phyloP scores from a whole-genome alignment of 2,329 filamentous ascomycete genomes.

The Aspergillus flavus region DNA sequence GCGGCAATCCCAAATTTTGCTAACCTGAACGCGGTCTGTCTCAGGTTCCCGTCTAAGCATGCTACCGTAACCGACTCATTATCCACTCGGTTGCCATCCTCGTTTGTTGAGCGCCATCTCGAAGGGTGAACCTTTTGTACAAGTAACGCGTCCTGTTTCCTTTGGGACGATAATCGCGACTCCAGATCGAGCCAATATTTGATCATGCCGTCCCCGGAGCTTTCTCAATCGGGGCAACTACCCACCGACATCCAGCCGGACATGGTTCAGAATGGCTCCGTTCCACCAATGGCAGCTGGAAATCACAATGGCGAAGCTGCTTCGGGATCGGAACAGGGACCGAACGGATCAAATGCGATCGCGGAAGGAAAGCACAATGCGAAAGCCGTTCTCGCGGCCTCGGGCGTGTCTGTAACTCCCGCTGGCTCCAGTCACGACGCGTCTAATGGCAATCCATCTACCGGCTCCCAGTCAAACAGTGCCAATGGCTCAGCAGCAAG shows the following conservation, averaged over 20 bases:
- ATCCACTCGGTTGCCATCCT: constrained; percentile 19
- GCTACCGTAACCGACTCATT: constrained; percentile 28
- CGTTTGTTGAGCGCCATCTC: constrained; percentile 28
- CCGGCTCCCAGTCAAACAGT: constrained; percentile 35
- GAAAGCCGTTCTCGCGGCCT: constrained; percentile 60
- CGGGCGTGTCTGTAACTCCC: constrained; percentile 37
- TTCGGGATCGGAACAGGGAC: constrained; percentile 27
- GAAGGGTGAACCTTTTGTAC: constrained; percentile 22
- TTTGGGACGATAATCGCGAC: constrained; percentile 9
- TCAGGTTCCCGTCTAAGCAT: constrained; percentile 31
- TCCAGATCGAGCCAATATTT: neutral
- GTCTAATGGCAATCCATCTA: constrained; percentile 30
- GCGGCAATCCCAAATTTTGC: constrained; percentile 8
- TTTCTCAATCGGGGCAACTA: constrained; percentile 29
- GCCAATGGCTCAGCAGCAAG: constrained; percentile 54
- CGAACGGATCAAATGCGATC: constrained; percentile 49
- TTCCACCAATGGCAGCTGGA: constrained; percentile 22
- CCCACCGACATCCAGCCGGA: constrained; percentile 27
- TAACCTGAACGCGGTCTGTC: constrained; percentile 18
- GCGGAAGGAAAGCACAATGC: constrained; percentile 63
- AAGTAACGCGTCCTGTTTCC: constrained; percentile 23
- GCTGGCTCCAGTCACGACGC: constrained; percentile 33
- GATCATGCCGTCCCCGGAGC: constrained; percentile 41
- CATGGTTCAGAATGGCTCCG: constrained; percentile 28
- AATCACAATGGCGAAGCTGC: constrained; percentile 25